phyloP scores from a whole-genome alignment of 2,329 filamentous ascomycete genomes.

The Nemania sp. region DNA sequence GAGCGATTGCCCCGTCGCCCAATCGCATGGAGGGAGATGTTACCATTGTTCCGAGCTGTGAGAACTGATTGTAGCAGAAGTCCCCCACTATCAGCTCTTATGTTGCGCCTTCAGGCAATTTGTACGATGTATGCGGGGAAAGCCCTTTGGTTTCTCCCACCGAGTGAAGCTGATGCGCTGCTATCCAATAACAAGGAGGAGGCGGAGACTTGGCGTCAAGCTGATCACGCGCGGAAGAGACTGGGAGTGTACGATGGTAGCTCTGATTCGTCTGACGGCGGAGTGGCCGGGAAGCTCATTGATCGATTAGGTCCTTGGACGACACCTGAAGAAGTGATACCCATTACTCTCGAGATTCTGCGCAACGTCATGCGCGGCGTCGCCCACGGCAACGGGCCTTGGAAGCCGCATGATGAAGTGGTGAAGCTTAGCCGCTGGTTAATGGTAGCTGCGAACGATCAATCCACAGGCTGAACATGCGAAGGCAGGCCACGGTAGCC shows the following conservation, averaged over 20 bases:
- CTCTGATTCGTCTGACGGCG: slow-evolving; percentile 35
- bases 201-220: slow-evolving; percentile 37
- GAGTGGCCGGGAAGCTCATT: slow-evolving; percentile 39
- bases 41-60: slow-evolving; percentile 35
- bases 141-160: slow-evolving; percentile 33
- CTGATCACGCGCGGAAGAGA: slow-evolving; percentile 34
- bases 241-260: slow-evolving; percentile 35
- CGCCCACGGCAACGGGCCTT: slow-evolving; percentile 34
- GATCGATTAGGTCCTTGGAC: slow-evolving; percentile 42
- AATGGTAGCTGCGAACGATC: not conserved
- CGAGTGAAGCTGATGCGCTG: slow-evolving; percentile 31
- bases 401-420: slow-evolving; percentile 39
- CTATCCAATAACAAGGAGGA: slow-evolving; percentile 35
- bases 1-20: slow-evolving; percentile 50
- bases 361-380: slow-evolving; percentile 36
- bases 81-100: slow-evolving; percentile 32
- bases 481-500: not conserved
- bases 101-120: slow-evolving; percentile 40
- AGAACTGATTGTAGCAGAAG: slow-evolving; percentile 34
- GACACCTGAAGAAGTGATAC: slow-evolving; percentile 37
- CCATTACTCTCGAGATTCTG: slow-evolving; percentile 37
- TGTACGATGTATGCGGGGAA: slow-evolving; percentile 35
- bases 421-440: slow-evolving; percentile 29
- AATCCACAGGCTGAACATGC: slow-evolving; percentile 7
- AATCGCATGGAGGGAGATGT: slow-evolving; percentile 33